A percentile compares a stretch with the other conserved stretches of the same genome.
phyloP scores from a whole-genome alignment of 139 green algal genomes.

The Raphidocelis subcapitata region DNA sequence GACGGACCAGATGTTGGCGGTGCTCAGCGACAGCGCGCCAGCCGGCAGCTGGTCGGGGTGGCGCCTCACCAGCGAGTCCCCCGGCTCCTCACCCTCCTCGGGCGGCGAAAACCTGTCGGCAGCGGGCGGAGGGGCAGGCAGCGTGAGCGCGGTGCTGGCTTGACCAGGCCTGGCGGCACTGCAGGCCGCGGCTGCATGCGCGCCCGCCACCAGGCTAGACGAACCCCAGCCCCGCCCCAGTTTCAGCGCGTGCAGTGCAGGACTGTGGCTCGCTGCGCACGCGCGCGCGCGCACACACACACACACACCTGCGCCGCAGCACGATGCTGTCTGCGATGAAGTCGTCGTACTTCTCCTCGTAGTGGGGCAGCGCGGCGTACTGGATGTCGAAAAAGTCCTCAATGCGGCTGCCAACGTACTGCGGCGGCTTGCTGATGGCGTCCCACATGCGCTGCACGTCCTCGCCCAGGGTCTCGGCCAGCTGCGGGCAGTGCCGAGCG shows the following conservation, averaged over 20 bases:
- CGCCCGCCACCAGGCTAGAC: too few relatives aligned
- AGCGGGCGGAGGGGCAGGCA: too few relatives aligned
- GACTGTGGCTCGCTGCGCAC: too few relatives aligned
- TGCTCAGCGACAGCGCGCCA: constrained; percentile 75
- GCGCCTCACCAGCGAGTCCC: constrained; percentile 54
- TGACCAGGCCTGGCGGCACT: too few relatives aligned
- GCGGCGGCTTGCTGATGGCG: constrained; percentile 82
- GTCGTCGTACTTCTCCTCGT: constrained; percentile 90
- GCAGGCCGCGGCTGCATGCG: too few relatives aligned
- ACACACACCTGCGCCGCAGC: constrained; percentile 47
- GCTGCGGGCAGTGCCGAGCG: background rate
- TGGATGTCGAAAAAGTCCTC: constrained; percentile 94
- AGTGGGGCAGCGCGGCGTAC: constrained; percentile 88
- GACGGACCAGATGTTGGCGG: constrained; percentile 85
- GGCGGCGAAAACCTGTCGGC: too few relatives aligned
- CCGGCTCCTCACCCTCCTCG: background rate
- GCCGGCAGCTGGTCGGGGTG: constrained; percentile 54
- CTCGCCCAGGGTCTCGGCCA: constrained; percentile 19
- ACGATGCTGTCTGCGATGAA: constrained; percentile 79
- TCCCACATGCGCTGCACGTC: constrained; percentile 91
- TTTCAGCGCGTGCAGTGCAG: too few relatives aligned
- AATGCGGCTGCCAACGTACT: constrained; percentile 51
- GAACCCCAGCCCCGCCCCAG: too few relatives aligned
- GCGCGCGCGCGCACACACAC: too few relatives aligned
- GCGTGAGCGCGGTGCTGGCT: too few relatives aligned